Percentiles rank a stretch among this genome's conserved stretches.
Conservation (phyloP, 208 protist genomes). For the Naegleria lovaniensis region DNA sequence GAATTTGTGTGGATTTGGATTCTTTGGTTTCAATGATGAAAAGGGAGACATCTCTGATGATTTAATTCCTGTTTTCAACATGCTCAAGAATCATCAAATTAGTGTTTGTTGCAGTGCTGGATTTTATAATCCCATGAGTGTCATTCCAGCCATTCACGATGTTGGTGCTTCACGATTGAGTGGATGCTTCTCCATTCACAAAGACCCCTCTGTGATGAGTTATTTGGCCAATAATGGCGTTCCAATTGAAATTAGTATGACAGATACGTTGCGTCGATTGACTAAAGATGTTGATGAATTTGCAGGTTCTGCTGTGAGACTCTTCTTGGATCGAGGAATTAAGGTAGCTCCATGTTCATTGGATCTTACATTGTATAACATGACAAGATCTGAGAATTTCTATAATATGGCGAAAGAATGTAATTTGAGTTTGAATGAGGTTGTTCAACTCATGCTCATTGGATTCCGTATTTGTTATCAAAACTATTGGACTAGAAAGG, state of each 20-base stretch:
- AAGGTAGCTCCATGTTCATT: not conserved
- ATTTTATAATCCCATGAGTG: not conserved
- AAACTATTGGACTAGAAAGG: not conserved
- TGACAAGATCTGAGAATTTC: not conserved
- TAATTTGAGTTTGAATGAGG: not conserved
- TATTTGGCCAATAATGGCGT: not conserved
- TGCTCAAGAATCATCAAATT: constrained; percentile 16
- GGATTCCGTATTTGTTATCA: not conserved
- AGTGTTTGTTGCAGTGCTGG: not conserved
- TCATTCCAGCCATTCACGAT: not conserved
- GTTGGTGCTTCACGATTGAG: not conserved
- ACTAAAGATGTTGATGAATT: not conserved
- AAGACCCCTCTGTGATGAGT: not conserved
- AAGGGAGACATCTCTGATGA: not conserved
- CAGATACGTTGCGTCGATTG: not conserved
- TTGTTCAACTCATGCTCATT: not conserved
- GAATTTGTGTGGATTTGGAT: constrained; percentile 1
- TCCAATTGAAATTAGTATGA: not conserved
- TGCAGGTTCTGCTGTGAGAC: not conserved
- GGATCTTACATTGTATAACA: not conserved
- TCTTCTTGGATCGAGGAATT: not conserved
- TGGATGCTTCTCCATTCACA: not conserved
- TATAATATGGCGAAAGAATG: not conserved
- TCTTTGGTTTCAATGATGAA: not conserved
- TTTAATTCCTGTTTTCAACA: not conserved